phyloP scores from a whole-genome alignment of 129 eudicot species.

The Mikania micrantha region DNA sequence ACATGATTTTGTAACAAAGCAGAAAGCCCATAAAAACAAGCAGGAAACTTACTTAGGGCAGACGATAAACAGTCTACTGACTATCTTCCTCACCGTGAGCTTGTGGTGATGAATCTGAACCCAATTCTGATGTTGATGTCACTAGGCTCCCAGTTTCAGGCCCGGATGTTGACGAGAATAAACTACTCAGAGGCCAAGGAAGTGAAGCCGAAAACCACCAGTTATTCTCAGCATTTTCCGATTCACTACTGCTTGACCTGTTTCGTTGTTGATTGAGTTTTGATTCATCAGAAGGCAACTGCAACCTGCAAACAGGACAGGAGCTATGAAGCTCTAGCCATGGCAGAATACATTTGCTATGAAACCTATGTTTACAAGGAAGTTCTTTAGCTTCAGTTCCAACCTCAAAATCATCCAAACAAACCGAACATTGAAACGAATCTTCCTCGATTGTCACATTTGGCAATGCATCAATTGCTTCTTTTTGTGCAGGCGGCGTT shows the following conservation, averaged over 20 bases:
- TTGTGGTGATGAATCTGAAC: slow-evolving; percentile 6
- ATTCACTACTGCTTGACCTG: background rate
- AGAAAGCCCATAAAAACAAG: slow-evolving; percentile 5
- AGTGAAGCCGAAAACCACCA: slow-evolving; percentile 49
- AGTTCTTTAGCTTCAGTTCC: slow-evolving; percentile 66
- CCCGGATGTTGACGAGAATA: slow-evolving; percentile 49
- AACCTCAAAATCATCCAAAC: slow-evolving; percentile 83
- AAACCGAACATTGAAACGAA: slow-evolving; percentile 61
- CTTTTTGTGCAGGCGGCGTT: slow-evolving; percentile 76
- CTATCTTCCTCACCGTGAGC: slow-evolving; percentile 18
- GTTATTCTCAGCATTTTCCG: background rate
- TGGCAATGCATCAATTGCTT: slow-evolving; percentile 69
- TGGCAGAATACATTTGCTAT: slow-evolving; percentile 67
- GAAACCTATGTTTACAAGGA: slow-evolving; percentile 92
- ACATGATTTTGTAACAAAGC: slow-evolving; percentile 23
- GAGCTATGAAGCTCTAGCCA: slow-evolving; percentile 93
- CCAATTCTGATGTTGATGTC: slow-evolving; percentile 22
- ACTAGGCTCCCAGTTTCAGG: slow-evolving; percentile 24
- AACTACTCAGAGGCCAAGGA: slow-evolving; percentile 71
- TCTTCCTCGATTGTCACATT: slow-evolving; percentile 42
- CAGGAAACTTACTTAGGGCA: background rate
- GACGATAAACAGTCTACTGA: slow-evolving; percentile 6
- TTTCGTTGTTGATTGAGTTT: slow-evolving; percentile 32
- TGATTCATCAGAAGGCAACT: slow-evolving; percentile 68
- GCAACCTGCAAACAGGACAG: slow-evolving; percentile 81